These are phyloP conservation scores for Lipomyces orientalis DNA, from an alignment of 805 yeast genomes.

Conservation along the genomic window DNA sequence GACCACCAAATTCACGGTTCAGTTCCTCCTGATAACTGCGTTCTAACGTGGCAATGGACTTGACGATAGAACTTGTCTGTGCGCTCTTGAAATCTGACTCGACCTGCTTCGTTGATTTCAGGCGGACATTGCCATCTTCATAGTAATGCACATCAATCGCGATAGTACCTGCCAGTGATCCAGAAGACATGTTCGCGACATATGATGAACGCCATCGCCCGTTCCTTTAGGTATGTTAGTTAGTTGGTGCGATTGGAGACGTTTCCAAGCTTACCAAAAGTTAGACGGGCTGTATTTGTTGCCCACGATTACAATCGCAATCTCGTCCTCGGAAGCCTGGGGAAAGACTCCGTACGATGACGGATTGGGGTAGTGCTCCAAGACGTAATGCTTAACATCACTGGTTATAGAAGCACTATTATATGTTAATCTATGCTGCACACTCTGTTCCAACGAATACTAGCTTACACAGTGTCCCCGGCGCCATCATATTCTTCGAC, in stretches of 20 bases:
- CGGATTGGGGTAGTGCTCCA: conserved; percentile 70
- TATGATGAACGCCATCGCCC: conserved; percentile 86
- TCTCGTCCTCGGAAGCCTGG: conserved; percentile 41
- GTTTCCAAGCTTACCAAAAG: conserved; percentile 67
- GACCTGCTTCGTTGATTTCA: conserved; percentile 55
- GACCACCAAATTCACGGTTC: conserved; percentile 64
- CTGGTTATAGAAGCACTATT: conserved; percentile 43
- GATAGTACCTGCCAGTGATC: conserved; percentile 57
- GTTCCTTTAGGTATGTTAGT: conserved; percentile 74
- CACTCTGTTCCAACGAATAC: conserved; percentile 38
- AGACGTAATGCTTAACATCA: conserved; percentile 57
- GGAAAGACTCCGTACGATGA: conserved; percentile 54
- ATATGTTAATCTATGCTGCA: conserved; percentile 44
- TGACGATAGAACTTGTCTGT: conserved; percentile 46
- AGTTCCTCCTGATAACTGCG: conserved; percentile 62
- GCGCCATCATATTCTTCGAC: conserved; percentile 51
- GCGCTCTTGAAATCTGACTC: conserved; percentile 27
- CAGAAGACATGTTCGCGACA: conserved; percentile 47
- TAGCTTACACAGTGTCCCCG: conserved; percentile 16
- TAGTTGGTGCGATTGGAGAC: conserved; percentile 53
- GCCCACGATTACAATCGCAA: conserved; percentile 66
- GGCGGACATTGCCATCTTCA: conserved; percentile 94
- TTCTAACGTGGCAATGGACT: conserved; percentile 63
- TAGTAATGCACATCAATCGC: conserved; percentile 83
- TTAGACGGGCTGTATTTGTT: conserved; percentile 74